Evolutionary conservation across 257 asterid species (phyloP), one percentile per base, ranked within the genome.

Genomic region (Gentiana straminea): DNA sequence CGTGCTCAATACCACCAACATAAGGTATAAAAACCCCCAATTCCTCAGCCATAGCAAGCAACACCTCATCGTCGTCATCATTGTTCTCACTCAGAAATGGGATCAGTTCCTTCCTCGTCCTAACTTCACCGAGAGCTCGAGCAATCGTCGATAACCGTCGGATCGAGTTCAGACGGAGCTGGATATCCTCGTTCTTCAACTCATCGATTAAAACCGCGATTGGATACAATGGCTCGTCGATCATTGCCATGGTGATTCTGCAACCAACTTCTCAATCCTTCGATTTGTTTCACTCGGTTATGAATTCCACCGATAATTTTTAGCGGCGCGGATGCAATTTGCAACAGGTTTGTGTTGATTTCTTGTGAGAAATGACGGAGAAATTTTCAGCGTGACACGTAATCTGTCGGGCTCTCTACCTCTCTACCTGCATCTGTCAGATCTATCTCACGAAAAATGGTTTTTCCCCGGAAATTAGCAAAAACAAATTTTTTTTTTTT

Each of bases 121-220:
- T 79, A 39, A 80, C 95, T 73, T 83, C 95, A 62, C 97, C 95
- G 45, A 89, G 92, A 1, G 92, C 94, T 3, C 89, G 82, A 2
- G 95, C 92, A 57, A 89, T 86, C 52, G 94, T 86, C 60, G 95
- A 81, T 5, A 89, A 79, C 61, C 82, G 73, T 3, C 92, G 79
- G 33, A 86, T 81, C 59, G 89, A 86, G 60, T 89, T 83, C 65
- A 83, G 64, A 8, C 94, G 77, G 15, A 77, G 80, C 45, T 72
- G 88, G 62, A 79, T 73, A 51, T 89, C 97, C 34, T 89, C 92
- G 38, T 86, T 89, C 89, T 79, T 83, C 58, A 89, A 67, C 73
- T 86, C 94, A 37, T 89, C 97, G 65, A 89, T 79, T 49, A 86
- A 75, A 37, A 89, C 89, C 10, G 89, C 89, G 52, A 83, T 86